These are phyloP conservation scores for Pleurotus platypus DNA, from an alignment of 768 basidiomycete genomes.

Conservation along the genomic window DNA sequence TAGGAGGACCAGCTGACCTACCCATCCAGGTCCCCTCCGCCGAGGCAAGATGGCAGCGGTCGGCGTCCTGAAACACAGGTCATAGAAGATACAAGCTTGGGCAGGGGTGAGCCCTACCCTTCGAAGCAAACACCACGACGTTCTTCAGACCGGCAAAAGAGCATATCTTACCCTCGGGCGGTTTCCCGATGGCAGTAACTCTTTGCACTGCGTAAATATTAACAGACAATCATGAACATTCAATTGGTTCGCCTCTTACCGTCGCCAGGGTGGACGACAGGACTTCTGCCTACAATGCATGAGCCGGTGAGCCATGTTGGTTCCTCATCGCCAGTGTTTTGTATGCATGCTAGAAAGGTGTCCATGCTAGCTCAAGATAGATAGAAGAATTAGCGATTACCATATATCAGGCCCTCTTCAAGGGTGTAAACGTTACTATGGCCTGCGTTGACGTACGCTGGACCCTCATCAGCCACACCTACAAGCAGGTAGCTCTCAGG, in stretches of 20 bases:
- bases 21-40: slow-evolving; percentile 83
- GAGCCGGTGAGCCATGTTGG: slow-evolving; percentile 58
- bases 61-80: slow-evolving; percentile 39
- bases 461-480: slow-evolving; percentile 82
- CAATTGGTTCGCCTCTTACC: slow-evolving; percentile 30
- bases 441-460: slow-evolving; percentile 52
- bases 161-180: slow-evolving; percentile 52
- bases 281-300: slow-evolving; percentile 66
- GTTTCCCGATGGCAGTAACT: slow-evolving; percentile 68
- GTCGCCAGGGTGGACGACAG: slow-evolving; percentile 75
- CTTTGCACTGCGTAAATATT: slow-evolving; percentile 48
- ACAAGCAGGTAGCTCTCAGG: slow-evolving; percentile 67
- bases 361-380: neutral
- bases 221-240: slow-evolving; percentile 5
- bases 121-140: slow-evolving; percentile 66
- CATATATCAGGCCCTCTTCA: slow-evolving; percentile 60
- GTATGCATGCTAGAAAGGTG: slow-evolving; percentile 49
- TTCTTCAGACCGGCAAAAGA: slow-evolving; percentile 62
- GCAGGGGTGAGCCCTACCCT: slow-evolving; percentile 32
- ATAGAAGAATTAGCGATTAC: slow-evolving; percentile 29
- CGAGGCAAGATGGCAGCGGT: slow-evolving; percentile 66
- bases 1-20: slow-evolving; percentile 21
- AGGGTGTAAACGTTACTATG: slow-evolving; percentile 51
- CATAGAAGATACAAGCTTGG: neutral
- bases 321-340: slow-evolving; percentile 41